A percentile compares a stretch with the other conserved stretches of the same genome.
phyloP scores from a whole-genome alignment of 1,284 basidiomycete species.

The Sphaerobolus stellatus region DNA sequence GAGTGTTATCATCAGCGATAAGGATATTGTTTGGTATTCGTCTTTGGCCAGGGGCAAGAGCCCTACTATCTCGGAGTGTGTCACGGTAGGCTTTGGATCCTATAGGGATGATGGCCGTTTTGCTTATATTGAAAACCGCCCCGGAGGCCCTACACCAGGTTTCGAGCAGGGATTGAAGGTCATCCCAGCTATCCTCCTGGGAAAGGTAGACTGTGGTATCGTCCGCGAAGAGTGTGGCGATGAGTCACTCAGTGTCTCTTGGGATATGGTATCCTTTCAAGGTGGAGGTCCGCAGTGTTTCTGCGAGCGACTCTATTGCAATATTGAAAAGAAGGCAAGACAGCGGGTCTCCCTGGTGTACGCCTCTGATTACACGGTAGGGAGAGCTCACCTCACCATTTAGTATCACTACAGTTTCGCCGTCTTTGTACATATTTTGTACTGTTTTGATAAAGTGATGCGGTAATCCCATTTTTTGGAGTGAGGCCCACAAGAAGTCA shows the following conservation, averaged over 20 bases:
- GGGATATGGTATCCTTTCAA: constrained; percentile 21
- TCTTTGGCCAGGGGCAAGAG: not conserved
- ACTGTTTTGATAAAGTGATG: not conserved
- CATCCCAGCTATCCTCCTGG: constrained; percentile 18
- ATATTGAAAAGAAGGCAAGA: constrained; percentile 31
- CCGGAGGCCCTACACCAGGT: constrained; percentile 33
- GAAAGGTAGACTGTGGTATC: constrained; percentile 29
- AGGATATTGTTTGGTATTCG: constrained; percentile 1
- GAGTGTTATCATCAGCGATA: constrained; percentile 24
- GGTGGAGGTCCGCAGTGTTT: constrained; percentile 17
- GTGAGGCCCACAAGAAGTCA: not conserved
- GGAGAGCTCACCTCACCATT: not conserved
- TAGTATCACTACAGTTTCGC: not conserved
- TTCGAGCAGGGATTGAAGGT: constrained; percentile 21
- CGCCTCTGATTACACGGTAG: not conserved
- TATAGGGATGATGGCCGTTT: constrained; percentile 36
- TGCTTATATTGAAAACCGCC: constrained; percentile 35
- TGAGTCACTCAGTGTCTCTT: constrained; percentile 26
- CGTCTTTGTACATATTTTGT: not conserved
- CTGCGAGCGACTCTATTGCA: constrained; percentile 27
- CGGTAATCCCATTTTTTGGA: not conserved
- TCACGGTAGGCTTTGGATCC: constrained; percentile 20
- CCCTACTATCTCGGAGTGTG: not conserved
- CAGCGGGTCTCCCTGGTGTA: not conserved
- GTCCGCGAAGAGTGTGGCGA: constrained; percentile 19